These are phyloP conservation scores for Plasmodium sp. DNA, from an alignment of 169 alveolate species.

Conservation along the genomic window DNA sequence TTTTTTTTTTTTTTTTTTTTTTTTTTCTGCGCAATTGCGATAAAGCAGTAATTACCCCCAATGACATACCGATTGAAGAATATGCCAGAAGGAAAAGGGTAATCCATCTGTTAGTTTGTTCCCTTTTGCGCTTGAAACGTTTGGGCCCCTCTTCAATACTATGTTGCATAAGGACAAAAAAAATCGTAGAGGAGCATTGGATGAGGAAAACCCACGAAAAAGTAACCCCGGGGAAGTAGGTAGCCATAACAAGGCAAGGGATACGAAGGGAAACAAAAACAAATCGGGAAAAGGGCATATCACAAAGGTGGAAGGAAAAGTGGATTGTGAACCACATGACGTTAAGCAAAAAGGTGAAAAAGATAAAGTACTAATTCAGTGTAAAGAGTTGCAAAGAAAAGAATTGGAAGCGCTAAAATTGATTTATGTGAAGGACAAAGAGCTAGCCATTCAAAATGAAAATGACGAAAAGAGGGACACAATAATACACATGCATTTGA, in stretches of 20 bases:
- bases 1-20: slow-evolving; percentile 20
- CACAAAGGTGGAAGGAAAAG: slow-evolving; percentile 8
- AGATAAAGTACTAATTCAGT: slow-evolving; percentile 30
- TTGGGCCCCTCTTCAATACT: background rate
- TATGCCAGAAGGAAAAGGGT: background rate
- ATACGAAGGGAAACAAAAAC: background rate
- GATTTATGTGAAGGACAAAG: slow-evolving; percentile 53
- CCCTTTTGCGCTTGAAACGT: background rate
- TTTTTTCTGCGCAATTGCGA: background rate
- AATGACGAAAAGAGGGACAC: slow-evolving; percentile 57
- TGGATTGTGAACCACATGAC: background rate
- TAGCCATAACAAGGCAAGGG: background rate
- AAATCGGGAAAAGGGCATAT: background rate
- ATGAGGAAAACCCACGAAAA: background rate
- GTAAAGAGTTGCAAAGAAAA: slow-evolving; percentile 61
- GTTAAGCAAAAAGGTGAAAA: background rate
- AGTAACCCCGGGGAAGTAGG: background rate
- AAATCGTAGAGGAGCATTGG: background rate
- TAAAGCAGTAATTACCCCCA: background rate
- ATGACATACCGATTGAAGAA: background rate
- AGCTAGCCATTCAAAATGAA: slow-evolving; percentile 56
- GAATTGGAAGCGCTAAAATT: slow-evolving; percentile 71
- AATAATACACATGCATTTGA: slow-evolving; percentile 50
- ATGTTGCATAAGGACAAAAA: slow-evolving; percentile 15
- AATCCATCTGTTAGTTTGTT: background rate